phyloP scores from a whole-genome alignment of 495 filamentous ascomycete species.

The Aspergillus egyptiacus region DNA sequence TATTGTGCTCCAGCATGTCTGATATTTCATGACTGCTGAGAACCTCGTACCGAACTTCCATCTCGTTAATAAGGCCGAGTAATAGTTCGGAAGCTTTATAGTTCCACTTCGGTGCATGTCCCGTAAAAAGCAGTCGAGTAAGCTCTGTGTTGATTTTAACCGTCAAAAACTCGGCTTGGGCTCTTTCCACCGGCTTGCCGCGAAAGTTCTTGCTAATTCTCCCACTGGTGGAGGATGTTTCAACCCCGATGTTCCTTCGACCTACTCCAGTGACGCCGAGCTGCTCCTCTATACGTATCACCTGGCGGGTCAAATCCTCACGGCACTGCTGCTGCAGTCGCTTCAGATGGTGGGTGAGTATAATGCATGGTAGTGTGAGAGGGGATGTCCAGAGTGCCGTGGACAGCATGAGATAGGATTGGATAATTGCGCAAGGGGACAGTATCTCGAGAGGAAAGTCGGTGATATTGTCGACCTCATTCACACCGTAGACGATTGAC shows the following conservation, averaged over 20 bases:
- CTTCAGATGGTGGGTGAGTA: neutral
- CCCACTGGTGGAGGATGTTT: neutral
- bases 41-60: neutral
- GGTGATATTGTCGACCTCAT: neutral
- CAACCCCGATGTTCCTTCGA: neutral
- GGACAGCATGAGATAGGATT: neutral
- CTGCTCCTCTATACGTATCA: neutral
- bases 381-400: neutral
- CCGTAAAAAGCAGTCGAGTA: neutral
- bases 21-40: neutral
- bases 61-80: neutral
- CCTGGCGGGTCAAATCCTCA: neutral
- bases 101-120: neutral
- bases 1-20: neutral
- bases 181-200: neutral
- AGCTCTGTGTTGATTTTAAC: neutral
- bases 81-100: neutral
- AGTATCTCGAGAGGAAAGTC: neutral
- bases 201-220: neutral
- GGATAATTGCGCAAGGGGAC: neutral
- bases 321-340: neutral
- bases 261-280: neutral
- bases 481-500: neutral
- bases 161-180: neutral
- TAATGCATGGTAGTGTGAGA: slow-evolving; percentile 1